Conservation (phyloP, 1,284 basidiomycete genomes). For the Fistulina hepatica region DNA sequence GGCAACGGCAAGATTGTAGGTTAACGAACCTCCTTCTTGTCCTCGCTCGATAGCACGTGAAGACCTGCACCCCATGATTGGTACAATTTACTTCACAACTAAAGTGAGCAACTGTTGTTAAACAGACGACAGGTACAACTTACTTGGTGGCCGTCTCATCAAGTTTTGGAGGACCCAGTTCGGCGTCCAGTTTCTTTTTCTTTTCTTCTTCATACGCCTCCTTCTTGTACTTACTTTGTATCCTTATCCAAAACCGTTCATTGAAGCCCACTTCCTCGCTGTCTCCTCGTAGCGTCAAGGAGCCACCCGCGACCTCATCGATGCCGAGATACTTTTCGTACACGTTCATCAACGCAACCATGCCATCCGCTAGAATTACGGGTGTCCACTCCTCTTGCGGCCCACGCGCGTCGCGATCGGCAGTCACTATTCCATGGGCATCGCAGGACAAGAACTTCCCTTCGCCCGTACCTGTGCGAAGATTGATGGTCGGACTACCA, state of each 20-base stretch:
- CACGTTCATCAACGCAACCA: constrained; percentile 75
- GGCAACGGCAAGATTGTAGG: constrained; percentile 7
- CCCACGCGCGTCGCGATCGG: constrained; percentile 74
- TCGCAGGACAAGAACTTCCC: constrained; percentile 83
- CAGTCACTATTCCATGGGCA: constrained; percentile 68
- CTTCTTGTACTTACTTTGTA: constrained; percentile 83
- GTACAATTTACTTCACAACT: constrained; percentile 47
- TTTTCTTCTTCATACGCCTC: constrained; percentile 78
- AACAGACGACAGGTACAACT: constrained; percentile 21
- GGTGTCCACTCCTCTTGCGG: constrained; percentile 85
- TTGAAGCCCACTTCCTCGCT: constrained; percentile 71
- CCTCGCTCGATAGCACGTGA: constrained; percentile 57
- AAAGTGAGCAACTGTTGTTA: constrained; percentile 7
- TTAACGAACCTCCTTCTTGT: constrained; percentile 54
- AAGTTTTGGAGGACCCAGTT: constrained; percentile 43
- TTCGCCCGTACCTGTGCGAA: constrained; percentile 73
- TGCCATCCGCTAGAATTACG: constrained; percentile 61
- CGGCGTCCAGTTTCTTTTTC: constrained; percentile 39
- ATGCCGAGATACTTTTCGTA: constrained; percentile 77
- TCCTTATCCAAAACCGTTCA: constrained; percentile 80
- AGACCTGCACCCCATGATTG: constrained; percentile 85
- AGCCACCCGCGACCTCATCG: constrained; percentile 76
- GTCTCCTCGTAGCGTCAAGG: constrained; percentile 69
- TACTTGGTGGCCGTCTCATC: constrained; percentile 66
- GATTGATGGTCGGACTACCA: constrained; percentile 69